phyloP scores from a whole-genome alignment of 306 rosid species.

The Sindora glabra region DNA sequence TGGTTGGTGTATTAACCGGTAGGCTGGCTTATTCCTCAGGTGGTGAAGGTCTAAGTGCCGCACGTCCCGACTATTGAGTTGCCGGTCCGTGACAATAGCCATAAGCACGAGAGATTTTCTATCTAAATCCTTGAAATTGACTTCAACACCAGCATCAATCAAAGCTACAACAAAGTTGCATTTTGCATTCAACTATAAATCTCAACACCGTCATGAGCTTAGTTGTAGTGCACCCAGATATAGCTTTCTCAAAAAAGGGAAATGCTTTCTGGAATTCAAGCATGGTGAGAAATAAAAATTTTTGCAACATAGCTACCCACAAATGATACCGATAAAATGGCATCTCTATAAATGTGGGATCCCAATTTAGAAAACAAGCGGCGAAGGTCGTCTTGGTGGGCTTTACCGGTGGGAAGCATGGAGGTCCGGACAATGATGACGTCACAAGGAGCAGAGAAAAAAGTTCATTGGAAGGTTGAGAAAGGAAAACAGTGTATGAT shows the following conservation, averaged over 20 bases:
- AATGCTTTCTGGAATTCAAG: constrained; percentile 10
- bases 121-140: constrained; percentile 22
- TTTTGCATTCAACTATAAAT: constrained; percentile 32
- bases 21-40: too few species aligned
- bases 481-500: constrained; percentile 28
- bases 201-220: constrained; percentile 43
- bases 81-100: too few species aligned
- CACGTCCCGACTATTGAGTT: too few species aligned
- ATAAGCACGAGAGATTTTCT: constrained; percentile 30
- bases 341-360: constrained; percentile 75
- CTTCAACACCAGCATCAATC: constrained; percentile 53
- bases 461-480: constrained; percentile 22
- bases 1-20: too few species aligned
- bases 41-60: too few species aligned
- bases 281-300: constrained; percentile 31
- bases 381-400: constrained; percentile 48
- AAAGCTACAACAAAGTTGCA: constrained; percentile 30
- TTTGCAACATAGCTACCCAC: constrained; percentile 57
- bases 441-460: constrained; percentile 22
- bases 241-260: constrained; percentile 30
- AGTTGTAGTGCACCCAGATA: constrained; percentile 37
- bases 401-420: constrained; percentile 75
- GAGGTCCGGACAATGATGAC: constrained; percentile 48
- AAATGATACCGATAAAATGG: constrained; percentile 43
- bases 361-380: constrained; percentile 60